Percentiles rank a stretch among this genome's conserved stretches.
phyloP scores from a whole-genome alignment of 176 grass and related monocot genomes.

The Lolium multiflorum region DNA sequence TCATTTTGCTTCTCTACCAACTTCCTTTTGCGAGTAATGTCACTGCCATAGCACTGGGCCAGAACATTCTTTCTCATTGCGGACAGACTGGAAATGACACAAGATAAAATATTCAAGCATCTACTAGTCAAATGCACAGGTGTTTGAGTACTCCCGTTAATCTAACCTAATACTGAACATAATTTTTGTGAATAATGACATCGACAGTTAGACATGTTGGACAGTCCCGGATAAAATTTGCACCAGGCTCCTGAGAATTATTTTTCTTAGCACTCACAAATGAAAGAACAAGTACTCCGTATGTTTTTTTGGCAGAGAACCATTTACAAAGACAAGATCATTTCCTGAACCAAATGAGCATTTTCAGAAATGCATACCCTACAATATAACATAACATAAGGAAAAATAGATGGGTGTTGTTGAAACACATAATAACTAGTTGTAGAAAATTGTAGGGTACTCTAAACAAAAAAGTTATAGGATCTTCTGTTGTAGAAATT shows the following conservation, averaged over 20 bases:
- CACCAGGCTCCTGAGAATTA: neutral
- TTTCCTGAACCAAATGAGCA: neutral
- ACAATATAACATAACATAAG: neutral
- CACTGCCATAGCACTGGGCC: constrained; percentile 94
- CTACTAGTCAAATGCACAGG: constrained; percentile 19
- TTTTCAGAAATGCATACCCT: neutral
- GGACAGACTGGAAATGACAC: constrained; percentile 68
- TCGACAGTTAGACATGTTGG: neutral
- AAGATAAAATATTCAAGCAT: constrained; percentile 12
- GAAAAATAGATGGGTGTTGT: neutral
- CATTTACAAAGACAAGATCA: constrained; percentile 1
- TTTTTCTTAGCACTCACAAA: neutral
- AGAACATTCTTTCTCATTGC: constrained; percentile 99
- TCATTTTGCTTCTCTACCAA: constrained; percentile 98
- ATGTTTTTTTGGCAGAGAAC: neutral
- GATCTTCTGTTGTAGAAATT: neutral
- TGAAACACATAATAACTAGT: neutral
- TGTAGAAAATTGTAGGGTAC: neutral
- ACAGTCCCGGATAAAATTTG: neutral
- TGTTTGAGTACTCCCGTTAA: neutral
- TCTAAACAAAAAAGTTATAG: neutral
- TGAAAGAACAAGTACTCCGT: neutral
- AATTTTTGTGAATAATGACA: constrained; percentile 9
- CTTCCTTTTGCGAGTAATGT: constrained; percentile 93
- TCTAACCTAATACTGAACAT: neutral